phyloP scores from a whole-genome alignment of 2,329 filamentous ascomycete species.

The Aspergillus cejpii region DNA sequence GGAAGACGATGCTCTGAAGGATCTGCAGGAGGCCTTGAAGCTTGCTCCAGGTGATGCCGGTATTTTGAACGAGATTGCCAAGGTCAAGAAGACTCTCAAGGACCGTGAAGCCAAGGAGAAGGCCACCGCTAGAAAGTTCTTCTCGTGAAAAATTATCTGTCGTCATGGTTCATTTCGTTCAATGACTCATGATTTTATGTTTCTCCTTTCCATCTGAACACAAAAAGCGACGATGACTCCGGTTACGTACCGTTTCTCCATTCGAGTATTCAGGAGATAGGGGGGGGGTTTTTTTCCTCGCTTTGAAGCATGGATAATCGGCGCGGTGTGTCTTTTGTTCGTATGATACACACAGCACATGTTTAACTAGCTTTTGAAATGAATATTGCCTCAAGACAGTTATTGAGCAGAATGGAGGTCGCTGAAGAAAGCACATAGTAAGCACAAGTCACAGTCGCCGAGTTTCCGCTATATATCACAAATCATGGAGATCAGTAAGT shows the following conservation, averaged over 20 bases:
- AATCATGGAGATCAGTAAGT: too few species aligned
- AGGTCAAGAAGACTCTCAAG: conserved; percentile 69
- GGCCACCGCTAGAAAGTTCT: conserved; percentile 89
- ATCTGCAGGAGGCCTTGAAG: conserved; percentile 67
- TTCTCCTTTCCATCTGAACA: conserved; percentile 9
- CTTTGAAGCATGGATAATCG: conserved; percentile 1
- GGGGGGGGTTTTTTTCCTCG: not conserved
- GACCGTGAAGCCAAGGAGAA: conserved; percentile 80
- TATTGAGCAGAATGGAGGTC: not conserved
- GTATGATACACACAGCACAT: not conserved
- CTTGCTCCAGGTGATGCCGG: conserved; percentile 69
- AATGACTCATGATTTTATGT: conserved; percentile 24
- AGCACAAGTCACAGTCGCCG: not conserved
- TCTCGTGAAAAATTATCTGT: conserved; percentile 45
- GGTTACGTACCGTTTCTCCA: not conserved
- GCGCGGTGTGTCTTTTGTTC: not conserved
- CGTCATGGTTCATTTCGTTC: conserved; percentile 28
- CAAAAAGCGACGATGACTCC: conserved; percentile 5
- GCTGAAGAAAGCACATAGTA: not conserved
- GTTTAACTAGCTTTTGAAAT: not conserved
- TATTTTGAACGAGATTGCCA: conserved; percentile 65
- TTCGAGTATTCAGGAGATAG: not conserved
- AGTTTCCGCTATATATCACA: too few species aligned
- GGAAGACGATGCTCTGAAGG: conserved; percentile 70
- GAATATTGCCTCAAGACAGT: not conserved